Evolutionary conservation across 805 yeast genomes (phyloP), one percentile per base, ranked within the genome.

Genomic region (Zygoascus biomembranicola): DNA sequence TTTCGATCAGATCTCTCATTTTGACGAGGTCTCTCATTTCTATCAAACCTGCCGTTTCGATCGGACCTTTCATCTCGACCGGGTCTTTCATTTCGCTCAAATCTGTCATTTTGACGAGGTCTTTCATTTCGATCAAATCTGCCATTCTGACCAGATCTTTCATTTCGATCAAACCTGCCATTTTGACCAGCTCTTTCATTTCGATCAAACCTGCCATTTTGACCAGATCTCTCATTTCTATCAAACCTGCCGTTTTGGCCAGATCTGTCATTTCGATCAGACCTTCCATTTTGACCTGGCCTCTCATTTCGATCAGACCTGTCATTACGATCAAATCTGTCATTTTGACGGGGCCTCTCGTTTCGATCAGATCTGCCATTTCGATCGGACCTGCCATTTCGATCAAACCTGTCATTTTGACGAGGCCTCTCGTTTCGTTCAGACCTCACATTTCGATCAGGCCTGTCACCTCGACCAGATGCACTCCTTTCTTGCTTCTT

Each of bases 401-500:
- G 35, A 32, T 32, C 35, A 32, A 9, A 9, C 11, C 35, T 11
- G 11, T 11, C 35, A 32, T 32, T 32, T 41, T n/a, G 43, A 16
- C 16, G 9, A 9, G 8, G 8, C 14, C 16, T n/a, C 43, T 18
- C 43, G 16, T n/a, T 16, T 14, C 35, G 8, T 32, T 11, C 35
- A 32, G 8, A 11, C 11, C 35, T 32, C 11, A 8, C 35, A 32
- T 32, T 11, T 32, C 35, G 35, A 32, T n/a, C n/a, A n/a, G 39
- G 39, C 10, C 10, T 35, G 5, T 35, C 39, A 35, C 10, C 10
- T 23, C 28, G 28, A 23, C 6, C 6, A 23, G 28, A 23, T 23
- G 6, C 28, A 35, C 39, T 53, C 13, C 43, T 53, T 43, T 50
- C 57, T 32, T 50, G 53, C 8, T 52, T 52, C 11, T 54, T 59